Conservation (phyloP, 306 rosid species). For the Quercus berberidifolia region DNA sequence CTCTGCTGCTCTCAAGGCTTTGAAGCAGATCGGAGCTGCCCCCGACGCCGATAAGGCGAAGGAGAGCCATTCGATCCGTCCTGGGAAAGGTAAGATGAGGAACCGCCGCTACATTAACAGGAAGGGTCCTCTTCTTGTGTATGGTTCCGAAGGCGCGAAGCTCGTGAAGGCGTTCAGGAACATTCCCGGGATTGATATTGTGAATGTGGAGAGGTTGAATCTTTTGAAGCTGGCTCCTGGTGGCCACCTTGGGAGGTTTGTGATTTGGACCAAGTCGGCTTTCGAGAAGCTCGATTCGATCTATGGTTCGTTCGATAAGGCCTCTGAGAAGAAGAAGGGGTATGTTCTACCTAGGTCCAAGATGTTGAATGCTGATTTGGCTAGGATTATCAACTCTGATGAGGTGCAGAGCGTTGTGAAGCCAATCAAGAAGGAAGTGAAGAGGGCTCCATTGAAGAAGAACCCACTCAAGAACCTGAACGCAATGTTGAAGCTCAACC, state of each 20-base stretch:
- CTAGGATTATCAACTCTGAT: conserved; percentile 85
- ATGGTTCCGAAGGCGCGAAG: conserved; percentile 75
- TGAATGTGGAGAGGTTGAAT: conserved; percentile 72
- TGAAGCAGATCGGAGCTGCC: conserved; percentile 66
- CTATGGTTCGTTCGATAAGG: conserved; percentile 74
- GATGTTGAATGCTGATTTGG: conserved; percentile 69
- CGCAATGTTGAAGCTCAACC: conserved; percentile 63
- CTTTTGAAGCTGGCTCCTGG: conserved; percentile 78
- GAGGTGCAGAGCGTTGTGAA: conserved; percentile 81
- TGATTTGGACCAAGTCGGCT: conserved; percentile 83
- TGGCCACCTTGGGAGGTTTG: conserved; percentile 82
- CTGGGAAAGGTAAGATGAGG: conserved; percentile 83
- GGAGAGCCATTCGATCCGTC: conserved; percentile 65
- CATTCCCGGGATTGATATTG: conserved; percentile 67
- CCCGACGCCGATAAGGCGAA: conserved; percentile 75
- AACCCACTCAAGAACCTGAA: conserved; percentile 79
- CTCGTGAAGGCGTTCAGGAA: conserved; percentile 80
- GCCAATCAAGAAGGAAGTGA: conserved; percentile 62
- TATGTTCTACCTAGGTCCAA: conserved; percentile 69
- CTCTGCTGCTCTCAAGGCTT: conserved; percentile 57
- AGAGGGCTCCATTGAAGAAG: conserved; percentile 71
- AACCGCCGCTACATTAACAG: conserved; percentile 75
- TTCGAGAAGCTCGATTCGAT: conserved; percentile 87
- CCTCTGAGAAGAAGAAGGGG: conserved; percentile 68
- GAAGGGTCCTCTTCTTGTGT: conserved; percentile 70